A percentile compares a stretch with the other conserved stretches of the same genome.
phyloP scores from a whole-genome alignment of 305 asterid species.

The Euphrasia arctica region DNA sequence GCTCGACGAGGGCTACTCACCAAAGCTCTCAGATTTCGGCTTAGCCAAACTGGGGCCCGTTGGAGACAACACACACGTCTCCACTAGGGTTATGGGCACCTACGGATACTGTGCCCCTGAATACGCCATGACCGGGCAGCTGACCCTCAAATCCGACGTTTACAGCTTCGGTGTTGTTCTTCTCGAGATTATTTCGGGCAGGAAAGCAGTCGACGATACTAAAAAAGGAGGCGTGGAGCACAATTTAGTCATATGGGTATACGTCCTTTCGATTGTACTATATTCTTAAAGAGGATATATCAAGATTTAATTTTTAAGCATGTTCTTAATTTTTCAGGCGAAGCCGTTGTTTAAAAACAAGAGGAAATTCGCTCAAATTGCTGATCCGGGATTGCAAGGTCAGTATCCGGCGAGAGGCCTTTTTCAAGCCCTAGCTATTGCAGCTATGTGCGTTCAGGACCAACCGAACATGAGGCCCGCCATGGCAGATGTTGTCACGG shows the following conservation, averaged over 20 bases:
- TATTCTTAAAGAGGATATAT: too few relatives aligned
- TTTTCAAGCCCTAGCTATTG: slow-evolving; percentile 76
- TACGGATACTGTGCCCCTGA: slow-evolving; percentile 93
- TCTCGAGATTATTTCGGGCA: slow-evolving; percentile 79
- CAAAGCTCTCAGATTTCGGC: slow-evolving; percentile 86
- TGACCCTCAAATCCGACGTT: slow-evolving; percentile 80
- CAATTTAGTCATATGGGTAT: slow-evolving; percentile 73
- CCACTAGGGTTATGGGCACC: slow-evolving; percentile 92
- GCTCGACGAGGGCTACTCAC: slow-evolving; percentile 67
- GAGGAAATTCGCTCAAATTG: slow-evolving; percentile 70
- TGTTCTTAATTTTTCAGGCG: slow-evolving; percentile 40
- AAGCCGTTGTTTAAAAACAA: slow-evolving; percentile 78
- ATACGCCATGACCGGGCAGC: slow-evolving; percentile 89
- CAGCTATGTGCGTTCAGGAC: slow-evolving; percentile 84
- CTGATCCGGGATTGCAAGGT: slow-evolving; percentile 70
- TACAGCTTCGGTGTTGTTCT: slow-evolving; percentile 90
- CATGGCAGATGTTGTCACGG: slow-evolving; percentile 70
- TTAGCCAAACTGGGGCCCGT: slow-evolving; percentile 88
- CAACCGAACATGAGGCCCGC: slow-evolving; percentile 73
- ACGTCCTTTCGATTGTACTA: not conserved
- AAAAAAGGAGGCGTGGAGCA: slow-evolving; percentile 59
- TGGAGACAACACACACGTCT: slow-evolving; percentile 84
- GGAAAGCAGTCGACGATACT: slow-evolving; percentile 74
- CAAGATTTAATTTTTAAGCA: too few relatives aligned
- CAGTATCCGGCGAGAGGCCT: slow-evolving; percentile 70